Evolutionary conservation across 257 asterid genomes (phyloP).

Genomic region (Mentha longifolia): DNA sequence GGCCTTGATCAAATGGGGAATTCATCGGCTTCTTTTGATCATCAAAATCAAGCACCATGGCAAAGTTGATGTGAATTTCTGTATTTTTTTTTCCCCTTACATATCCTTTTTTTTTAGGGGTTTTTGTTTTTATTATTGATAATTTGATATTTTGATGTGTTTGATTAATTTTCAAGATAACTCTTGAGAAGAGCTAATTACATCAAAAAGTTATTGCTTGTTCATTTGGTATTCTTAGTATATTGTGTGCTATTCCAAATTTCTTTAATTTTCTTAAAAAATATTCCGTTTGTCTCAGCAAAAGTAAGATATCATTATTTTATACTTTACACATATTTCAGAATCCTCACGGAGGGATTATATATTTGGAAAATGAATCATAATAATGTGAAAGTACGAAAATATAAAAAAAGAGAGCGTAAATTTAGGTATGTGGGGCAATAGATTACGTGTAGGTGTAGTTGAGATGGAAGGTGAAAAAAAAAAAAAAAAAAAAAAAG

Average conservation of each 20-base stretch:
- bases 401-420: neutral
- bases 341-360: too few relatives aligned
- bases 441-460: neutral
- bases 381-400: neutral
- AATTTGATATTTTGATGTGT: neutral
- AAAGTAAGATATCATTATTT: too few relatives aligned
- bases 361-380: too few relatives aligned
- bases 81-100: neutral
- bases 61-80: constrained; percentile 31
- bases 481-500: neutral
- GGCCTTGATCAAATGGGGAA: constrained; percentile 54
- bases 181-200: neutral
- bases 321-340: too few relatives aligned
- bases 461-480: constrained; percentile 13
- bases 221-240: neutral
- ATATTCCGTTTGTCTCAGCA: too few relatives aligned
- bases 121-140: constrained; percentile 15
- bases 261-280: too few relatives aligned
- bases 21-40: constrained; percentile 43
- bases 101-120: neutral
- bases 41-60: constrained; percentile 52
- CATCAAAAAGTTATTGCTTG: neutral
- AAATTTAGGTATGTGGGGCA: neutral
- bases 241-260: too few relatives aligned
- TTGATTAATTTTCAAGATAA: neutral